These are phyloP conservation scores for Leccinum fibrillosum DNA, from an alignment of 768 basidiomycete genomes.

Conservation along the genomic window DNA sequence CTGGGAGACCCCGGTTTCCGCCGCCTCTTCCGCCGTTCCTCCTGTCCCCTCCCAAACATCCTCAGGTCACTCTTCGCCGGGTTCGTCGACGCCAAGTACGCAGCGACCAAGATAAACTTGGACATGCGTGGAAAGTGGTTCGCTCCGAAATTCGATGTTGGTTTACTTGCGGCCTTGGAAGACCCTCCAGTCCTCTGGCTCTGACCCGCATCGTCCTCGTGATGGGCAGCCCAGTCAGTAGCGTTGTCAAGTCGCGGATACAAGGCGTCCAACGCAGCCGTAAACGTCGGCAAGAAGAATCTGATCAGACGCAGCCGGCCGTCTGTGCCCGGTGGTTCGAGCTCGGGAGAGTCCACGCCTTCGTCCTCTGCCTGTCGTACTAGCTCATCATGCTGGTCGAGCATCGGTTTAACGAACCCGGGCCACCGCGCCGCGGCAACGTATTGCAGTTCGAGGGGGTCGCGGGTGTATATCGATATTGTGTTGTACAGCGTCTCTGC, in stretches of 20 bases:
- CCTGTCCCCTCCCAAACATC: conserved; percentile 39
- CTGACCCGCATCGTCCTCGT: conserved; percentile 39
- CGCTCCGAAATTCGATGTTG: conserved; percentile 17
- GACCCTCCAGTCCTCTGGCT: neutral
- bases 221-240: conserved; percentile 53
- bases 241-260: conserved; percentile 69
- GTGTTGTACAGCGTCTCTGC: conserved; percentile 53
- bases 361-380: conserved; percentile 23
- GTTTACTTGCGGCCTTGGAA: conserved; percentile 4
- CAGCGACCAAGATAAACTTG: conserved; percentile 72
- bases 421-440: conserved; percentile 80
- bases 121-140: conserved; percentile 58
- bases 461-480: conserved; percentile 61
- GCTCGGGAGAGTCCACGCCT: conserved; percentile 21
- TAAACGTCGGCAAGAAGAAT: conserved; percentile 61
- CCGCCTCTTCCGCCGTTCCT: conserved; percentile 60
- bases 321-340: conserved; percentile 48
- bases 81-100: conserved; percentile 83
- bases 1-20: conserved; percentile 38
- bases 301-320: conserved; percentile 63
- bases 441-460: conserved; percentile 70
- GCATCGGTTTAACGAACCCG: conserved; percentile 66
- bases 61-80: conserved; percentile 75
- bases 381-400: conserved; percentile 42
- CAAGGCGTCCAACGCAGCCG: conserved; percentile 59